Base-by-base conservation (phyloP, 2,329 filamentous ascomycete genomes). In the Paecilomyces dactylethromorphus region DNA sequence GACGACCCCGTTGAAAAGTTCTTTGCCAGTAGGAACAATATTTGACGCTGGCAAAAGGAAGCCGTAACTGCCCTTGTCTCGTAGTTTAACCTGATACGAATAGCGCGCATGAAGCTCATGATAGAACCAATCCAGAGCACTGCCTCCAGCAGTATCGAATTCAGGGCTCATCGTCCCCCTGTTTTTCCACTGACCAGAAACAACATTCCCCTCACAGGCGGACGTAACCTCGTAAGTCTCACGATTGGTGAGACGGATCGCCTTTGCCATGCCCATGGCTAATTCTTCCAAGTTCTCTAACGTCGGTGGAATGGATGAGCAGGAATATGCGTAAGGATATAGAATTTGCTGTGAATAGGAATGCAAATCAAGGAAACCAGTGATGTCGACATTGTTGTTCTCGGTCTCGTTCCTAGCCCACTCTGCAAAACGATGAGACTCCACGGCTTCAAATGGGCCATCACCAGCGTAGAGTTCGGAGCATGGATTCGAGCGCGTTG, bases 321-420 rank as follows among this genome's bases (percentile, higher is more conserved):
- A 99, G 12, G 90, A 90, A 75, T 91, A 96, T 4, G 90, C 87
- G 72, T 92, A 97, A 0, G 94, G 94, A 71, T 94, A 97, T 8
- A 97, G 81, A 22, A 99, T 88, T 74, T 97, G 90, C 76, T 99
- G 92, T 0, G 91, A 95, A 74, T 97, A 99, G 1, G 91, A 93
- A 75, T 99, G 94, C 26, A 97, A 81, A 71, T 99, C 94, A 52
- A 97, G 71, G 63, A 95, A 88, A 2, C 88, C 91, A n/a, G 92
- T 84, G 65, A 97, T 91, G 15, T 88, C 81, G 56, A 87, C 86
- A 58, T 88, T 87, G 70, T 88, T 84, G 64, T 85, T 80, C 7
- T 83, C 78, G 0, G 88, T 91, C 72, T 96, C 83, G 68, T 91
- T 93, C 66, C 81, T 84, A 0, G 91, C 90, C 93, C 93, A 99